phyloP scores from a whole-genome alignment of 2,329 filamentous ascomycete genomes.

The Cladosporium cucumerinum region DNA sequence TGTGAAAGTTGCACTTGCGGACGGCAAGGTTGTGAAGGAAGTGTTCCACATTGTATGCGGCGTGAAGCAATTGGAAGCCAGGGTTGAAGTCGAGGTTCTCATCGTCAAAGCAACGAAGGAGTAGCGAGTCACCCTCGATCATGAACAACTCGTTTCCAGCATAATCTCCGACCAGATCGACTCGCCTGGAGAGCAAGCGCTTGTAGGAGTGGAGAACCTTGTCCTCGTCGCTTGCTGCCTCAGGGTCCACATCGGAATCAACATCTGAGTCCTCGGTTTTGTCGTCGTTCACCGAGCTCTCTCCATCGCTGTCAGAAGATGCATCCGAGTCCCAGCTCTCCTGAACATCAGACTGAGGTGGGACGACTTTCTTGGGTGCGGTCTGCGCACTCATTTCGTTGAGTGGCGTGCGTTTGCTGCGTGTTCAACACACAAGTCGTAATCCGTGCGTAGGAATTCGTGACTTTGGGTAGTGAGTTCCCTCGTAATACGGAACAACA shows the following conservation, averaged over 20 bases:
- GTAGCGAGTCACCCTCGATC: conserved; percentile 70
- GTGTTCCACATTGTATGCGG: conserved; percentile 64
- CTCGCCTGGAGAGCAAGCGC: conserved; percentile 42
- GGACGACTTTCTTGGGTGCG: conserved; percentile 10
- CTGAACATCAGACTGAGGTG: conserved; percentile 7
- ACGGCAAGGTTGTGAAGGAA: conserved; percentile 60
- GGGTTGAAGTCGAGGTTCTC: conserved; percentile 62
- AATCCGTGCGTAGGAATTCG: not conserved
- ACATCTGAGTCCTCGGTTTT: conserved; percentile 16
- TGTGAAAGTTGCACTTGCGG: conserved; percentile 67
- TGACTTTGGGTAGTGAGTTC: not conserved
- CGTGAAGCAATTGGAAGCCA: conserved; percentile 70
- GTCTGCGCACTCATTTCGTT: conserved; percentile 16
- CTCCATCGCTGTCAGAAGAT: conserved; percentile 12
- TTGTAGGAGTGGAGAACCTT: conserved; percentile 37
- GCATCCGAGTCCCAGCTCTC: conserved; percentile 18
- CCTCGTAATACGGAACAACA: not conserved
- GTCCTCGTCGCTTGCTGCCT: conserved; percentile 17
- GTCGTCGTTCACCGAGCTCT: conserved; percentile 15
- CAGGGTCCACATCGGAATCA: conserved; percentile 18
- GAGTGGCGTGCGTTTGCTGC: conserved; percentile 15
- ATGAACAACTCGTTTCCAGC: conserved; percentile 70
- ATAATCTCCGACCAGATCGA: conserved; percentile 73
- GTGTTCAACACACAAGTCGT: conserved; percentile 1
- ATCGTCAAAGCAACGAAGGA: conserved; percentile 62